phyloP scores from a whole-genome alignment of 75 land plant species.

The Picea sitchensis region DNA sequence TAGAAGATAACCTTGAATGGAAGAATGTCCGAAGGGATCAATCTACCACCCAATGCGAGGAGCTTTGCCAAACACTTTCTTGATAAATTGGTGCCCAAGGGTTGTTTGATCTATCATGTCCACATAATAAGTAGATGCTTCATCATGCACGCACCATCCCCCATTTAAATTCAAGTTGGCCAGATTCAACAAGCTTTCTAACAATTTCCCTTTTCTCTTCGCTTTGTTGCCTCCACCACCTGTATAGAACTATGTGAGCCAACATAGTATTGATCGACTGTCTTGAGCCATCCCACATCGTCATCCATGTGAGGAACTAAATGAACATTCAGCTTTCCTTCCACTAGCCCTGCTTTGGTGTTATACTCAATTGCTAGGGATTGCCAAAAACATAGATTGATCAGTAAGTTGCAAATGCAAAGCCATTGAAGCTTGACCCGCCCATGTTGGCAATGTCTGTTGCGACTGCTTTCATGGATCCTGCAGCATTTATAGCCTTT shows the following conservation, averaged over 20 bases:
- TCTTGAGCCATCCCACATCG: too few species aligned
- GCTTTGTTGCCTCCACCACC: slow-evolving; percentile 97
- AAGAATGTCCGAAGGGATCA: slow-evolving; percentile 88
- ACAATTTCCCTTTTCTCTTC: slow-evolving; percentile 39
- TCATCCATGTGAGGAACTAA: too few species aligned
- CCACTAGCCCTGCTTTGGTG: too few species aligned
- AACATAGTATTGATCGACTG: too few species aligned
- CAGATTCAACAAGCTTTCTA: slow-evolving; percentile 67
- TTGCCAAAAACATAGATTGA: too few species aligned
- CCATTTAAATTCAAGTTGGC: slow-evolving; percentile 92
- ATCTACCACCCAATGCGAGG: slow-evolving; percentile 91
- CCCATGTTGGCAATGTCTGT: too few species aligned
- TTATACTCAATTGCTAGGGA: too few species aligned
- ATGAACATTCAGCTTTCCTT: too few species aligned
- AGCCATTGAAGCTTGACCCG: too few species aligned
- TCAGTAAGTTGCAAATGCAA: too few species aligned
- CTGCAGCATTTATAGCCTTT: too few species aligned
- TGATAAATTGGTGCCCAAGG: slow-evolving; percentile 67
- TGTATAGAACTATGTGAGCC: neutral
- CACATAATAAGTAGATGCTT: slow-evolving; percentile 74
- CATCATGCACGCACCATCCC: slow-evolving; percentile 89
- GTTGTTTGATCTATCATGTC: slow-evolving; percentile 87
- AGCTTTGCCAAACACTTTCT: slow-evolving; percentile 47
- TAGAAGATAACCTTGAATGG: slow-evolving; percentile 80
- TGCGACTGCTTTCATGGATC: too few species aligned